Evolutionary conservation across 495 filamentous ascomycete species (phyloP).

Genomic region (Hypoxylon fragiforme): DNA sequence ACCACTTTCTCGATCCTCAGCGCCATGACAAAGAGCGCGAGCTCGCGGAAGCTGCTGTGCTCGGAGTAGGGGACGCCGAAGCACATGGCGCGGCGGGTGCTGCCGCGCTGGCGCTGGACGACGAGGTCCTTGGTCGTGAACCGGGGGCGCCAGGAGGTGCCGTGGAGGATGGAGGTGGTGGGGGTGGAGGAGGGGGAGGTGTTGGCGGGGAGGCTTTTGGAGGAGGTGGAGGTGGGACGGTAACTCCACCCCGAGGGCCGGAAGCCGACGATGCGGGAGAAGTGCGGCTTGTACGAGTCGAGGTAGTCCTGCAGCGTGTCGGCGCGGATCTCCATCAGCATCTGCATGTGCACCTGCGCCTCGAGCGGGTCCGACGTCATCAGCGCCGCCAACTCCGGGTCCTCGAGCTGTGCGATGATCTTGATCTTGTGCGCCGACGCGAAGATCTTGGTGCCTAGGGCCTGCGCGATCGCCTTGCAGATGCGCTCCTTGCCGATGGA

Average conservation of each 20-base stretch:
- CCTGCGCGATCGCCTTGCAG: conserved; percentile 86
- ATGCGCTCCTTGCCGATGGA: conserved; percentile 97
- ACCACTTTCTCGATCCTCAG: conserved; percentile 85
- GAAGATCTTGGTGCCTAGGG: conserved; percentile 87
- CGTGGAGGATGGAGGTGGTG: conserved; percentile 66
- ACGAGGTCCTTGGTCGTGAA: conserved; percentile 68
- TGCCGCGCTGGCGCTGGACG: conserved; percentile 79
- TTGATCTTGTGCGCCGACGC: conserved; percentile 78
- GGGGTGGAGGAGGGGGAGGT: conserved; percentile 41
- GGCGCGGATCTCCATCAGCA: conserved; percentile 83
- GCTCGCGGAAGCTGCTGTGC: conserved; percentile 89
- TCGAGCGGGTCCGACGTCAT: conserved; percentile 79
- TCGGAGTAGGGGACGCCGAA: conserved; percentile 95
- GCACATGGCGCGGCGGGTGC: conserved; percentile 72
- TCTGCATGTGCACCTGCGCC: conserved; percentile 98
- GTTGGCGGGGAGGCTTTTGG: conserved; percentile 34
- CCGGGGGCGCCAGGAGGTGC: conserved; percentile 68
- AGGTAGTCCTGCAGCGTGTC: conserved; percentile 91
- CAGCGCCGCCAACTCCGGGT: conserved; percentile 73
- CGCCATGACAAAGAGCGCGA: conserved; percentile 89
- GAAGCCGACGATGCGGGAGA: conserved; percentile 87
- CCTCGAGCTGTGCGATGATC: conserved; percentile 83
- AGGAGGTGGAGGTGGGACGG: conserved; percentile 37
- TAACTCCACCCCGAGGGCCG: conserved; percentile 58
- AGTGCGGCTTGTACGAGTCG: conserved; percentile 70